Evolutionary conservation across 176 grass and related monocot species (phyloP), one percentile per base, ranked within the genome.

Genomic region (Oryza officinalis): DNA sequence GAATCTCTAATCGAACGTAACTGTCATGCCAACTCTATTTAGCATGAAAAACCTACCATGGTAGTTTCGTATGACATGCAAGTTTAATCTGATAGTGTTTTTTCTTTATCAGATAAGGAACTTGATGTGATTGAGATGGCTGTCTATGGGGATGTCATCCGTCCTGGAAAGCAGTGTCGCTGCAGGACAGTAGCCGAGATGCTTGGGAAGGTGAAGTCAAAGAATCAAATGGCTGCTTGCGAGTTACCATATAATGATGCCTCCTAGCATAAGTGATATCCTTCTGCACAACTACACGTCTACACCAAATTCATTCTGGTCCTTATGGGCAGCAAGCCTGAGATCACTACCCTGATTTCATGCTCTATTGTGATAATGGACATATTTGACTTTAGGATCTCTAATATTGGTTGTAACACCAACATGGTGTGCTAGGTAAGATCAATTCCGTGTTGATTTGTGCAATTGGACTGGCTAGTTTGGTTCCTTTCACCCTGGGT

Each of bases 71-170:
- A 69, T 14, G 22, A 15, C 5, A 40, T 76, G 15, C 26, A 69
- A n/a, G 6, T 73, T 25, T 63, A 15, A 2, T 52, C 43, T 37
- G 45, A 27, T 30, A 13, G 18, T 33, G 38, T 30, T 71, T 45
- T 65, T 60, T 79, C 67, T 76, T 49, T 46, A 27, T 52, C 81
- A 97, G 95, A 94, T 45, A 93, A 90, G 79, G 95, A 94, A 74
- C 92, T 98, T 59, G 95, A 98, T 84, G 69, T 94, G 78, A 94
- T 98, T 68, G 95, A 98, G 84, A 98, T 93, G 95, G 95, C 95
- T 11, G 87, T 91, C 59, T 98, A 94, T 12, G 95, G 95, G 27
- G 90, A 97, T 72, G 85, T 97, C 63, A 80, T 93, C 84, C 95
- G 92, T 28, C 95, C 92, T 37, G 95, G 92, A 20, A 97, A 97